These are phyloP conservation scores for Globisporangium echinulatum DNA, from an alignment of 352 stramenopile genomes.

Conservation along the genomic window DNA sequence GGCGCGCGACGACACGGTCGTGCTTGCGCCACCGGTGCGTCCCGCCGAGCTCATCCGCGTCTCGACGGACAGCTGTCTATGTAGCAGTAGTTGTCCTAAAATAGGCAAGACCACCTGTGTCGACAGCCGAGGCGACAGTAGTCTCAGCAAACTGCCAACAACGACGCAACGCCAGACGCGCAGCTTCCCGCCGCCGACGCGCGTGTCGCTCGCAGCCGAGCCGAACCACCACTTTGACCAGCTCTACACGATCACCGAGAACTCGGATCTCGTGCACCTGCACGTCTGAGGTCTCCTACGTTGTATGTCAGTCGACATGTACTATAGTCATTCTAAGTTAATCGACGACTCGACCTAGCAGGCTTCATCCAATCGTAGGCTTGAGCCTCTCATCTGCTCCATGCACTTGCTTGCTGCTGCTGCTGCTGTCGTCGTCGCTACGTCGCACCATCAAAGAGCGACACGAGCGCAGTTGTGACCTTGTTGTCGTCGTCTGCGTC, in stretches of 20 bases:
- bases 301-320: not conserved
- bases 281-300: too few species aligned
- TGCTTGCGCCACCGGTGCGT: not conserved
- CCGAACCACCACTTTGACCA: constrained; percentile 25
- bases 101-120: not conserved
- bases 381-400: not conserved
- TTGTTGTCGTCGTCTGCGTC: constrained; percentile 28
- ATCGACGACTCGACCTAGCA: not conserved
- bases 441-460: constrained; percentile 24
- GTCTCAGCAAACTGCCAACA: not conserved
- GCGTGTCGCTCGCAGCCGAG: constrained; percentile 15
- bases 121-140: not conserved
- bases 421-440: too few species aligned
- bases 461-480: constrained; percentile 50
- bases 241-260: constrained; percentile 54
- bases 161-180: constrained; percentile 1
- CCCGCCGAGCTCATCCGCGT: too few species aligned
- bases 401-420: not conserved
- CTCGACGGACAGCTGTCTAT: too few species aligned
- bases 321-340: not conserved
- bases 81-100: too few species aligned
- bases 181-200: constrained; percentile 18
- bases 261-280: constrained; percentile 25
- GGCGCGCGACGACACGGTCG: constrained; percentile 14
- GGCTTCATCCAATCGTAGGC: not conserved